A percentile compares a stretch with the other conserved stretches of the same genome.
Conservation (phyloP, 2,329 filamentous ascomycete species). For the Ophiostoma populinum region DNA sequence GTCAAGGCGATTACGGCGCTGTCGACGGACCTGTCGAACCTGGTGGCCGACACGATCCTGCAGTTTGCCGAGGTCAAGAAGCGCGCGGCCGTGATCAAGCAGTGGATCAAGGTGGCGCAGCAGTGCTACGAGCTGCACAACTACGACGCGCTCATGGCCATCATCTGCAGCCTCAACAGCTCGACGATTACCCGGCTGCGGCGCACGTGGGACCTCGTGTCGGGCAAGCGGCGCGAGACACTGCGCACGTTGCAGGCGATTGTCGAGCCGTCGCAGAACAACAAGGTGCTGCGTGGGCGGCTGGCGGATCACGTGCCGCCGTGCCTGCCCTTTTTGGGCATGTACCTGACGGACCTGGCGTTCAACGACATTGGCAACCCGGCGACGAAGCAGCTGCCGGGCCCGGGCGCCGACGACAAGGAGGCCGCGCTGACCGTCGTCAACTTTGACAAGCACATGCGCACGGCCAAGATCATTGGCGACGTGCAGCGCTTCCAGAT, state of each 20-base stretch:
- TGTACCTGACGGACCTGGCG: conserved; percentile 87
- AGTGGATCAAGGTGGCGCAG: conserved; percentile 90
- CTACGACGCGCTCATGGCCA: conserved; percentile 93
- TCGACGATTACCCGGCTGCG: conserved; percentile 78
- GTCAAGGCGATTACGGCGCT: conserved; percentile 88
- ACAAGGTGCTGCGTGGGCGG: conserved; percentile 66
- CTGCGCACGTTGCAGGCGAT: conserved; percentile 67
- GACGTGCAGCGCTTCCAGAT: conserved; percentile 94
- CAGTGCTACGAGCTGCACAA: conserved; percentile 83
- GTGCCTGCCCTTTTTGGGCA: conserved; percentile 87
- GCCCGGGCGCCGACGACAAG: conserved; percentile 21
- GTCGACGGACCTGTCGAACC: conserved; percentile 79
- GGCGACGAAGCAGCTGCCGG: conserved; percentile 58
- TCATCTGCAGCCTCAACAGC: conserved; percentile 84
- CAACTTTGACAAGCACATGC: conserved; percentile 95
- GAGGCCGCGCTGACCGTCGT: conserved; percentile 58
- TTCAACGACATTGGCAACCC: conserved; percentile 93
- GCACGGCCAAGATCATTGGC: conserved; percentile 87
- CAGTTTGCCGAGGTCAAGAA: conserved; percentile 83
- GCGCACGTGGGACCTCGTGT: conserved; percentile 82
- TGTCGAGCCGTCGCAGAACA: conserved; percentile 81
- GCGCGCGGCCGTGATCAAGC: conserved; percentile 77
- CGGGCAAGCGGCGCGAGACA: conserved; percentile 62
- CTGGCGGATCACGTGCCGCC: conserved; percentile 77
- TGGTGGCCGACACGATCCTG: conserved; percentile 86